These are phyloP conservation scores for Aureobasidium sp. DNA, from an alignment of 2,329 filamentous ascomycete species.

Conservation along the genomic window DNA sequence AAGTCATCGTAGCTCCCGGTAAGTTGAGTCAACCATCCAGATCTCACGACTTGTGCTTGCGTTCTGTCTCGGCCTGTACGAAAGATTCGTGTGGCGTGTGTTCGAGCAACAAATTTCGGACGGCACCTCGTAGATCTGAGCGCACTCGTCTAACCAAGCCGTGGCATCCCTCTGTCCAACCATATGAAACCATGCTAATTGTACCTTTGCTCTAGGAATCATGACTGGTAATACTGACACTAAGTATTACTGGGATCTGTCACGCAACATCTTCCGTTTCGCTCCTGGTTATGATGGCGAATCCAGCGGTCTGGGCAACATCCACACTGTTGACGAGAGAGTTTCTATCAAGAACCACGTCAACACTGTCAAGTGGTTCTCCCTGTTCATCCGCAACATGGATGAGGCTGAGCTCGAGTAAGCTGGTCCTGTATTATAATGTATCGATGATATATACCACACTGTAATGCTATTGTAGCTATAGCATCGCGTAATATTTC, in stretches of 20 bases:
- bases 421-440: background rate
- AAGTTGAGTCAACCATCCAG: background rate
- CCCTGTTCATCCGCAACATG: slow-evolving; percentile 38
- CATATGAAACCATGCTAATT: background rate
- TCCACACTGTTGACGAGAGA: slow-evolving; percentile 30
- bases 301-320: slow-evolving; percentile 24
- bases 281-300: slow-evolving; percentile 29
- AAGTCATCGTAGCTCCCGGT: slow-evolving; percentile 31
- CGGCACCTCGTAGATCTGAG: background rate
- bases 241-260: slow-evolving; percentile 30
- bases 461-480: background rate
- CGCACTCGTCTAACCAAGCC: background rate
- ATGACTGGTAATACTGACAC: slow-evolving; percentile 34
- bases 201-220: slow-evolving; percentile 15
- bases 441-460: background rate
- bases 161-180: background rate
- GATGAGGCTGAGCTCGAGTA: slow-evolving; percentile 34
- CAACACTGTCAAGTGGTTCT: slow-evolving; percentile 39
- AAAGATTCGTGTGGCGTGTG: background rate
- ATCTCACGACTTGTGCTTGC: background rate
- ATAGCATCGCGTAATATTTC: background rate
- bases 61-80: background rate
- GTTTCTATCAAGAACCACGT: slow-evolving; percentile 36
- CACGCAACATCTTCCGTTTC: slow-evolving; percentile 32
- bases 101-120: background rate